Conservation (phyloP, 129 eudicot genomes). For the Sambucus nigra region DNA sequence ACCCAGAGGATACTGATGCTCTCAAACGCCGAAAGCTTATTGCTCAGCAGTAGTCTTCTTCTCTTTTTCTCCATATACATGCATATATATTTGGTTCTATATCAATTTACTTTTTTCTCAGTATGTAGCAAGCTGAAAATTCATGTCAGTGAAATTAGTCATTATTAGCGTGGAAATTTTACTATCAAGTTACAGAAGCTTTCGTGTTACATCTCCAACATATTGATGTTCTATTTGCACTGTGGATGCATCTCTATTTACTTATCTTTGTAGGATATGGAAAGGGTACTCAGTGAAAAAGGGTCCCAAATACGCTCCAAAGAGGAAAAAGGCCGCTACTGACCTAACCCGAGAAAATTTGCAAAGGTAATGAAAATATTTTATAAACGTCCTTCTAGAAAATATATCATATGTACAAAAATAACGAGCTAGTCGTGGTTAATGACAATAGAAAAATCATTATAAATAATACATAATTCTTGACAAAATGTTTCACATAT, state of each 20-base stretch:
- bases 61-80: not conserved
- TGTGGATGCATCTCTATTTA: constrained; percentile 11
- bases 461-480: no score
- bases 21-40: constrained; percentile 77
- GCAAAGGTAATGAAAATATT: constrained; percentile 45
- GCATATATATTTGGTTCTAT: not conserved
- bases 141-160: constrained; percentile 1
- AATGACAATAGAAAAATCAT: no score
- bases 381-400: not conserved
- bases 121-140: not conserved
- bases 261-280: constrained; percentile 57
- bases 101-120: not conserved
- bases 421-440: no score
- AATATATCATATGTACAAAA: no score
- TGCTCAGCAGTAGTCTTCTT: constrained; percentile 48
- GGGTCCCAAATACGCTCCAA: constrained; percentile 86
- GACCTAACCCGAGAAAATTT: constrained; percentile 76
- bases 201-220: constrained; percentile 1
- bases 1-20: constrained; percentile 51
- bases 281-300: constrained; percentile 74
- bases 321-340: constrained; percentile 81
- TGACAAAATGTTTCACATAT: no score
- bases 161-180: not conserved
- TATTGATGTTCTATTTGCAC: constrained; percentile 2
- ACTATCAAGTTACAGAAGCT: constrained; percentile 1